Conservation (phyloP, 768 basidiomycete species). For the Suillus paluster region DNA sequence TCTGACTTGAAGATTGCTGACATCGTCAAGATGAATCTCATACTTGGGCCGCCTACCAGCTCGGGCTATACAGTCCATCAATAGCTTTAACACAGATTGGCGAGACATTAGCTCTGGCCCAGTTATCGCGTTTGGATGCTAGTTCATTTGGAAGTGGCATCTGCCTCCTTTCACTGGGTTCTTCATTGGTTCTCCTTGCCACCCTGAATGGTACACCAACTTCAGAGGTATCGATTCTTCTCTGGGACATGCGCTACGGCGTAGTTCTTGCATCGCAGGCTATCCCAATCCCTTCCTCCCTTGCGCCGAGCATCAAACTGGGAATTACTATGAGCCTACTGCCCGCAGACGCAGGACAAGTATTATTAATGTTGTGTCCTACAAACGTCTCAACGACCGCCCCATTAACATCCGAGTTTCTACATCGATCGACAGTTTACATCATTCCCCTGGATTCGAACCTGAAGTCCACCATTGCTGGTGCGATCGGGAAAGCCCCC, state of each 20-base stretch:
- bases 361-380: constrained; percentile 47
- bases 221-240: constrained; percentile 53
- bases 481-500: constrained; percentile 58
- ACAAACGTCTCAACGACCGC: constrained; percentile 25
- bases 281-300: constrained; percentile 52
- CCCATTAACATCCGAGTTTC: constrained; percentile 28
- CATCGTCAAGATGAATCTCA: constrained; percentile 46
- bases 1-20: background rate
- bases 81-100: constrained; percentile 26
- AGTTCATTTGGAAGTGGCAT: constrained; percentile 20
- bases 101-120: constrained; percentile 24
- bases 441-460: constrained; percentile 62
- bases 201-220: constrained; percentile 35
- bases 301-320: constrained; percentile 35
- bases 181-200: constrained; percentile 63
- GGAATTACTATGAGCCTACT: constrained; percentile 38
- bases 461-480: constrained; percentile 60
- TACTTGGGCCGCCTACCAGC: constrained; percentile 44
- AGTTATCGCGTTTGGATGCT: constrained; percentile 27
- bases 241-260: constrained; percentile 75
- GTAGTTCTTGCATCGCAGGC: constrained; percentile 60
- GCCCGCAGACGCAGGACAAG: constrained; percentile 47
- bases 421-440: constrained; percentile 54
- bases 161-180: constrained; percentile 53
- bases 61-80: constrained; percentile 31